Evolutionary conservation across 352 stramenopile species (phyloP).

Genomic region (Hyphochytrium catenoides): DNA sequence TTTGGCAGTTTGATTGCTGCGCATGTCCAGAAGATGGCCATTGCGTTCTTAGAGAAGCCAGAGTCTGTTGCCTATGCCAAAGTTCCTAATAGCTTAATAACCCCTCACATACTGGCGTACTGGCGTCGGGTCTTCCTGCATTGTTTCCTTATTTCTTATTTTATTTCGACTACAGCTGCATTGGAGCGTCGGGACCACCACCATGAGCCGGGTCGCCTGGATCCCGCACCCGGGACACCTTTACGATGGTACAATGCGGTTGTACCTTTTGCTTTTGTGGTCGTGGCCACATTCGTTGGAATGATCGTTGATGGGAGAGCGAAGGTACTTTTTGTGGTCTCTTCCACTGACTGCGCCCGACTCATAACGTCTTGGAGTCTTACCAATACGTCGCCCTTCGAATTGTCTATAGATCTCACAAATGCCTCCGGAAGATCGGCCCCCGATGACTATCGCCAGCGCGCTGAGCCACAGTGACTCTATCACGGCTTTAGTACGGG

Average conservation of each 20-base stretch:
- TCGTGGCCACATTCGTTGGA: conserved; percentile 48
- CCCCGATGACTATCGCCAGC: no score
- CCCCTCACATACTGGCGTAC: conserved; percentile 57
- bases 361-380: no score
- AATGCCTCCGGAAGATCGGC: no score
- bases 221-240: conserved; percentile 36
- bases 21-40: no score
- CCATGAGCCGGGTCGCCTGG: conserved; percentile 30
- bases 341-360: conserved; percentile 16
- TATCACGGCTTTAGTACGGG: conserved; percentile 39
- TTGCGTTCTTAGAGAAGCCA: no score
- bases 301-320: conserved; percentile 60
- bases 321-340: conserved; percentile 18
- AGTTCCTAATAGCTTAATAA: no score
- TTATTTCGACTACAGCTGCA: neutral
- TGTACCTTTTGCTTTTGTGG: conserved; percentile 47
- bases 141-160: no score
- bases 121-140: conserved; percentile 14
- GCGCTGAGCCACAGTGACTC: conserved; percentile 48
- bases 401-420: no score
- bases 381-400: no score
- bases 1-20: no score
- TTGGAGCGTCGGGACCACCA: conserved; percentile 10
- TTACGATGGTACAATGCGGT: conserved; percentile 59
- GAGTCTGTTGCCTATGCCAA: no score